Conservation (phyloP, 345 rosid species). For the Lepidium aucheri region DNA sequence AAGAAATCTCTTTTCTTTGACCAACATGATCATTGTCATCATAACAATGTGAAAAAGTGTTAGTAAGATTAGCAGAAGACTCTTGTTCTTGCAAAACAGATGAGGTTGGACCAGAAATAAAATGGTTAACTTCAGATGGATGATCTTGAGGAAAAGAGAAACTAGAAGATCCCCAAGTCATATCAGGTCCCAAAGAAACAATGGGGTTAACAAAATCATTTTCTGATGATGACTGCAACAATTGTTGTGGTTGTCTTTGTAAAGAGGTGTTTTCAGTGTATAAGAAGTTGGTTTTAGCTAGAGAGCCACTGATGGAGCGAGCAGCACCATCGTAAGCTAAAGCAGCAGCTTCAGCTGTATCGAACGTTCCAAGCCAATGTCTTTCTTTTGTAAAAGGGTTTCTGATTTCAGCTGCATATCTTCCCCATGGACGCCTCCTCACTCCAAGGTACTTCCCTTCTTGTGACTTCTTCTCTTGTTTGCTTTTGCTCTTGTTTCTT, state of each 20-base stretch:
- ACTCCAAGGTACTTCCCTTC: conserved; percentile 62
- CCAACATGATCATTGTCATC: background rate
- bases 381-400: conserved; percentile 76
- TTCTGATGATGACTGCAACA: conserved; percentile 35
- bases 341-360: conserved; percentile 78
- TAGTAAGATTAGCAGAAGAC: background rate
- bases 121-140: background rate
- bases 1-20: background rate
- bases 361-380: conserved; percentile 84
- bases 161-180: conserved; percentile 10
- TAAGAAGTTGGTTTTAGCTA: conserved; percentile 69
- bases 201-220: conserved; percentile 1
- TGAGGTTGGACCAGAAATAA: background rate
- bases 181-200: conserved; percentile 5
- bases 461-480: conserved; percentile 32
- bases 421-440: conserved; percentile 74
- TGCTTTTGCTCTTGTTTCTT: conserved; percentile 41
- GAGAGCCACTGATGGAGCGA: conserved; percentile 57
- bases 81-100: conserved; percentile 10
- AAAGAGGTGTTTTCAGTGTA: conserved; percentile 48
- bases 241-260: conserved; percentile 14
- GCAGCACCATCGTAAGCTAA: conserved; percentile 71
- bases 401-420: conserved; percentile 80
- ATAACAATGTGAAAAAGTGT: conserved; percentile 9
- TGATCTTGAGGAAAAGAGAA: conserved; percentile 14